phyloP scores from a whole-genome alignment of 1,139 yeast genomes.

The Suhomyces bokatorum region DNA sequence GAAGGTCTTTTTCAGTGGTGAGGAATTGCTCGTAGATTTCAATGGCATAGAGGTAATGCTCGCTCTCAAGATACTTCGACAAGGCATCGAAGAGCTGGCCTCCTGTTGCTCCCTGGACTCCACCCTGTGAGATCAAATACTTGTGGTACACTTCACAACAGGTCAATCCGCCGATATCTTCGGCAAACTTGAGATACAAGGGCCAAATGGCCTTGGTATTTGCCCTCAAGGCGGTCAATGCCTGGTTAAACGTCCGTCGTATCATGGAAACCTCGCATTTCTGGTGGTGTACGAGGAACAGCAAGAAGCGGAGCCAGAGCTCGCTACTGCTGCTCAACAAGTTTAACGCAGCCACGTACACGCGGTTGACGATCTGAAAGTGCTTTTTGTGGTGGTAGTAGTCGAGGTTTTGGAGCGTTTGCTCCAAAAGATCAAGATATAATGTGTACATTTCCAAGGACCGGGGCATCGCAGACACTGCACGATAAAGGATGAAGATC shows the following conservation, averaged over 20 bases:
- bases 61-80: slow-evolving; percentile 26
- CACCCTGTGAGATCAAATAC: slow-evolving; percentile 34
- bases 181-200: slow-evolving; percentile 53
- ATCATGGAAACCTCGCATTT: slow-evolving; percentile 41
- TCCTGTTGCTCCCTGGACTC: slow-evolving; percentile 3
- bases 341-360: slow-evolving; percentile 52
- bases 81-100: slow-evolving; percentile 20
- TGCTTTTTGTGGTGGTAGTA: slow-evolving; percentile 32
- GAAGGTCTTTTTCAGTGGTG: not conserved
- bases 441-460: slow-evolving; percentile 57
- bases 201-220: slow-evolving; percentile 68
- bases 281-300: slow-evolving; percentile 39
- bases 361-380: slow-evolving; percentile 33
- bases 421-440: slow-evolving; percentile 48
- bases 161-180: slow-evolving; percentile 43
- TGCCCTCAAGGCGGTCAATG: slow-evolving; percentile 52
- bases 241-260: slow-evolving; percentile 51
- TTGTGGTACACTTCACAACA: slow-evolving; percentile 45
- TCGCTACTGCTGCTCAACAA: slow-evolving; percentile 46
- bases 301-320: slow-evolving; percentile 59
- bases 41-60: slow-evolving; percentile 16
- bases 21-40: slow-evolving; percentile 1
- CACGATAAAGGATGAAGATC: slow-evolving; percentile 54
- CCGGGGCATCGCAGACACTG: slow-evolving; percentile 47
- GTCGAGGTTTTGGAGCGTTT: slow-evolving; percentile 26